phyloP scores from a whole-genome alignment of 1,284 basidiomycete genomes.

The Ustilago nuda region DNA sequence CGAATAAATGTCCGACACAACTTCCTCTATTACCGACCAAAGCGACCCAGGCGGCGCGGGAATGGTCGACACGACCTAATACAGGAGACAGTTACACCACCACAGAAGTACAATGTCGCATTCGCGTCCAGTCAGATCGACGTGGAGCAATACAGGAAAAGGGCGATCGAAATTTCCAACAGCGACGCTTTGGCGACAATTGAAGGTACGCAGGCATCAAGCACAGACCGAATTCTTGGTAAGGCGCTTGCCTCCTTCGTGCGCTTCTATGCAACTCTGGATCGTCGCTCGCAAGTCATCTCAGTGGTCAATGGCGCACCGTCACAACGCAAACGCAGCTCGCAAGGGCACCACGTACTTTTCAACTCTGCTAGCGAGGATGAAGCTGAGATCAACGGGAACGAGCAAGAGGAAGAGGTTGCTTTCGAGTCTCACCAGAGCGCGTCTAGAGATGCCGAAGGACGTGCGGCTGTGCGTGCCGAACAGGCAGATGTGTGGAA shows the following conservation, averaged over 20 bases:
- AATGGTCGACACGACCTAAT: constrained; percentile 4
- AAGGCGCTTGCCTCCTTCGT: constrained; percentile 33
- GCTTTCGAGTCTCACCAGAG: background rate
- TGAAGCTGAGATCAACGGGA: background rate
- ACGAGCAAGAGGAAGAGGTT: background rate
- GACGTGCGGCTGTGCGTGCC: constrained; percentile 16
- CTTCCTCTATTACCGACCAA: constrained; percentile 48
- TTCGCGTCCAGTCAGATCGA: constrained; percentile 18
- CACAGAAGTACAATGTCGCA: constrained; percentile 40
- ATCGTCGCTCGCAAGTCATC: constrained; percentile 21
- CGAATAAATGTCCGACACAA: constrained; percentile 24
- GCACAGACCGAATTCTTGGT: constrained; percentile 31
- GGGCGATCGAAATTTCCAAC: constrained; percentile 3
- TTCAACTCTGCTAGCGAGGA: constrained; percentile 30
- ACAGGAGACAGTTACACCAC: constrained; percentile 3
- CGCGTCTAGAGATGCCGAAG: constrained; percentile 19
- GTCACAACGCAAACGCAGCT: constrained; percentile 12
- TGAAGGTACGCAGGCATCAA: background rate
- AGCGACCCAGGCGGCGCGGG: constrained; percentile 30
- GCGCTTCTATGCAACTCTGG: constrained; percentile 28
- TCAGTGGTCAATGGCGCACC: constrained; percentile 40
- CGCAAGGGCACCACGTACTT: constrained; percentile 12
- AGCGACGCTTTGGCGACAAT: background rate
- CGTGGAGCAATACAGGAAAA: constrained; percentile 8
- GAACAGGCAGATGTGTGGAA: constrained; percentile 63